A percentile compares a stretch with the other conserved stretches of the same genome.
These are phyloP conservation scores for Coniochaeta hoffmannii DNA, from an alignment of 2,329 filamentous ascomycete genomes.

Conservation along the genomic window DNA sequence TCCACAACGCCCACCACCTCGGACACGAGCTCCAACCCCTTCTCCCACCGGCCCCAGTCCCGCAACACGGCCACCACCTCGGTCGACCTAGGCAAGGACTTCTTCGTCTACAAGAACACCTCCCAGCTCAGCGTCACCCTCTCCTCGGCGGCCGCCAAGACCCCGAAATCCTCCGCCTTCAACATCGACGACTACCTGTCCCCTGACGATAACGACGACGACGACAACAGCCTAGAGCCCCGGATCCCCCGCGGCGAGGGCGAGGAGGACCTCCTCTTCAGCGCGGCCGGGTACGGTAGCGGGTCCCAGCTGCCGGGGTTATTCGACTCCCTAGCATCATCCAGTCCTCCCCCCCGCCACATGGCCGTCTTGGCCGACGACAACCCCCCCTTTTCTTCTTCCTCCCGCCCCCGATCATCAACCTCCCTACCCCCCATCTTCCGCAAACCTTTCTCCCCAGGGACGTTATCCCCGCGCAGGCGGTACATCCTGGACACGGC, in stretches of 20 bases:
- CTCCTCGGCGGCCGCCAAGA: too few species aligned
- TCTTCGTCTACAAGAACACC: slow-evolving; percentile 6
- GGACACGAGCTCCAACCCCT: slow-evolving; percentile 31
- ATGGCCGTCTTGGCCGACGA: not conserved
- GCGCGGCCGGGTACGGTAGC: slow-evolving; percentile 22
- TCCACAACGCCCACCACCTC: slow-evolving; percentile 32
- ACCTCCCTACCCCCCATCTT: not conserved
- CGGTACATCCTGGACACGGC: not conserved
- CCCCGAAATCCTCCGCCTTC: slow-evolving; percentile 15
- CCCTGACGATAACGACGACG: slow-evolving; percentile 30
- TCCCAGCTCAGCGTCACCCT: not conserved
- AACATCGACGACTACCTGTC: slow-evolving; percentile 32
- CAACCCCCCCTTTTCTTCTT: too few species aligned
- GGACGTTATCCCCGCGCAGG: not conserved
- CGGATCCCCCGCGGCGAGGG: slow-evolving; percentile 18
- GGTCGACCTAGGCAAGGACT: slow-evolving; percentile 25
- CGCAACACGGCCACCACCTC: slow-evolving; percentile 38
- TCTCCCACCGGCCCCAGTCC: slow-evolving; percentile 31
- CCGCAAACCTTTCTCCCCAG: not conserved
- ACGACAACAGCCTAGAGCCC: slow-evolving; percentile 25
- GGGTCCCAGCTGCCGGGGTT: slow-evolving; percentile 28
- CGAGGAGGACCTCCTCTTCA: slow-evolving; percentile 30
- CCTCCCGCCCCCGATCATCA: not conserved
- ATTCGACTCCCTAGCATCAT: slow-evolving; percentile 10
- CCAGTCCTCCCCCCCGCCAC: not conserved